phyloP scores from a whole-genome alignment of 495 filamentous ascomycete species.

The Penicillium ucsense region DNA sequence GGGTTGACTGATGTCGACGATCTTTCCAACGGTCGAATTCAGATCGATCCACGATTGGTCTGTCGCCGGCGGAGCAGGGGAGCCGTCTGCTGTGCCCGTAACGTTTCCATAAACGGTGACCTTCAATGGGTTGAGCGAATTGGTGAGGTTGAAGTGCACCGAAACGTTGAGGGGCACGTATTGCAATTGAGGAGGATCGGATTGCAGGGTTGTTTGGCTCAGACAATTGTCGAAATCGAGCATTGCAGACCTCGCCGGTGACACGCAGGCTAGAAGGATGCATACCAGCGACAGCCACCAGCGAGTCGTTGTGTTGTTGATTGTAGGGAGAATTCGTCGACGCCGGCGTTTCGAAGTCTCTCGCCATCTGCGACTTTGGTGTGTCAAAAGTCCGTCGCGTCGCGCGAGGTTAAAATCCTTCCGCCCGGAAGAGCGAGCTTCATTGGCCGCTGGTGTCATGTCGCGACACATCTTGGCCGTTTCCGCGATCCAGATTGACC shows the following conservation, averaged over 20 bases:
- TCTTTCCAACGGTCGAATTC: conserved; percentile 63
- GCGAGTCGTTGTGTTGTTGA: background rate
- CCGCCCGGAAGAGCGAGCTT: conserved; percentile 2
- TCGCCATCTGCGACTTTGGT: conserved; percentile 15
- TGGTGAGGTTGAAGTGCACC: conserved; percentile 57
- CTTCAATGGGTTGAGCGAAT: conserved; percentile 55
- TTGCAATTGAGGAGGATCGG: conserved; percentile 54
- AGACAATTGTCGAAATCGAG: conserved; percentile 83
- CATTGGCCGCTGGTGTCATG: conserved; percentile 6
- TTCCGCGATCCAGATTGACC: conserved; percentile 31
- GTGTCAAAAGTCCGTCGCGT: conserved; percentile 2
- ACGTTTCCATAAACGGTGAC: conserved; percentile 90
- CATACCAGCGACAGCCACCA: conserved; percentile 19
- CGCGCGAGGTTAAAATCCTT: conserved; percentile 3
- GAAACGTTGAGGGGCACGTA: conserved; percentile 65
- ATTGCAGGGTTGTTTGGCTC: conserved; percentile 43
- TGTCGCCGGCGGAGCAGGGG: conserved; percentile 41
- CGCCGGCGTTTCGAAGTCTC: conserved; percentile 15
- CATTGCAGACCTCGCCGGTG: conserved; percentile 42
- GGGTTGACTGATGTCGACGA: conserved; percentile 44
- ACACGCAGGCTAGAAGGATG: conserved; percentile 10
- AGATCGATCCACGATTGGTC: conserved; percentile 43
- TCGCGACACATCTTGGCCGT: conserved; percentile 27
- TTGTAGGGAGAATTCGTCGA: conserved; percentile 3
- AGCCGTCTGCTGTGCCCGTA: conserved; percentile 45